These are phyloP conservation scores for Aspergillus texensis DNA, from an alignment of 2,329 filamentous ascomycete genomes.

Conservation along the genomic window DNA sequence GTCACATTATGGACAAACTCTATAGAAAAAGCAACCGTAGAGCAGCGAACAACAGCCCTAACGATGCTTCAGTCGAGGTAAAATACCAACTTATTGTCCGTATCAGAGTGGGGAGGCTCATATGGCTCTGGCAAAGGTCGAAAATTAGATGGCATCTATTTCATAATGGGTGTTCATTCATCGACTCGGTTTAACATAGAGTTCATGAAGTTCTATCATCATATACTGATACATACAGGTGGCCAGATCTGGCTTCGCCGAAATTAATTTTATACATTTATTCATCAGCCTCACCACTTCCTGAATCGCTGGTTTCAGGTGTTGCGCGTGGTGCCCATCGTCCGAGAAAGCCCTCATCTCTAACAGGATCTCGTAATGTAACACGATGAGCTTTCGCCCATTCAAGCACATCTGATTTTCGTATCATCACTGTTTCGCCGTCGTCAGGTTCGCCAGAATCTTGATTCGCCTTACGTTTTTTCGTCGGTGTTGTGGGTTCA, in stretches of 20 bases:
- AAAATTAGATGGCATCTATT: not conserved
- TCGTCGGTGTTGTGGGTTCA: conserved; percentile 53
- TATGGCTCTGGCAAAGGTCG: not conserved
- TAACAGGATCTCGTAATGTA: conserved; percentile 67
- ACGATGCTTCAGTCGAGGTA: not conserved
- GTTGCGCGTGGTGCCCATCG: conserved; percentile 58
- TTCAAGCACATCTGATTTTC: conserved; percentile 61
- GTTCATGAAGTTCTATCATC: not conserved
- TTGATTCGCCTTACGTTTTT: conserved; percentile 54
- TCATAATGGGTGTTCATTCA: not conserved
- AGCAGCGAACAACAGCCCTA: not conserved
- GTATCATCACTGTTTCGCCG: conserved; percentile 48
- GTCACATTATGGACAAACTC: not conserved
- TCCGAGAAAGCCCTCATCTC: conserved; percentile 73
- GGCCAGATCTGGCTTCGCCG: not conserved
- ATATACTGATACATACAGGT: not conserved
- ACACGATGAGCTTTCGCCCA: conserved; percentile 69
- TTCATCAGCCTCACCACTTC: conserved; percentile 16
- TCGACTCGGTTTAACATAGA: not conserved
- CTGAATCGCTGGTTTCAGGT: conserved; percentile 31
- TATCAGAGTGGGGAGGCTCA: not conserved
- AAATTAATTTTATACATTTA: not conserved
- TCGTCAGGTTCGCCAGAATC: conserved; percentile 25
- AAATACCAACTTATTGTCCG: not conserved
- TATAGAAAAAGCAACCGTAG: not conserved